Evolutionary conservation across 129 eudicot species (phyloP), one percentile per base, ranked within the genome.

Genomic region (Helichrysum umbraculigerum): DNA sequence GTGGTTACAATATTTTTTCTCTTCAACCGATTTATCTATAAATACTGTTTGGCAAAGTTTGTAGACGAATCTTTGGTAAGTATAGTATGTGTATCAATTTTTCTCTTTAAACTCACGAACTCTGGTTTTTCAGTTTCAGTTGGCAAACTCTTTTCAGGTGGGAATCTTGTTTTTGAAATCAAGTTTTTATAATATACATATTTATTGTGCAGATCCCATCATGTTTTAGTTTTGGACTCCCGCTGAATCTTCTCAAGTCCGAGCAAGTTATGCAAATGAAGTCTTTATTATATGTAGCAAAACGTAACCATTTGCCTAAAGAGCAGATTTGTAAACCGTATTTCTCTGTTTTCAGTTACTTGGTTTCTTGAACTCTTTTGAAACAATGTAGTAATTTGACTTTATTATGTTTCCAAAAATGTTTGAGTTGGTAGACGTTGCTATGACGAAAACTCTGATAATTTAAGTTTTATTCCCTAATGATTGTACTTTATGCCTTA

Each of bases 141-240:
- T 84, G 71, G 65, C 61, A 70, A 57, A 72, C 51, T 39, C 39
- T 68, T 80, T 80, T 80, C 47, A 74, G 84, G 65, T 80, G 57
- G 79, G 84, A 80, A 80, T 58, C 42, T 83, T 68, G 72, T 33
- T 74, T 81, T 71, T 59, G 72, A 87, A 87, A 84, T 79, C 70
- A 77, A 64, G 50, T 73, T 80, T 91, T 84, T 89, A 80, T 67
- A 66, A 74, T 83, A 44, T 77, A 85, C 79, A 75, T 74, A 85
- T 86, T 89, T 86, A 83, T 86, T 85, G 94, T 95, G 99, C 99
- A 95, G 99, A 95, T 95, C 81, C 56, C 90, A 85, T 84, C 91
- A 81, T 84, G 88, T 91, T 94, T 95, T 89, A 76, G 87, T 89
- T 91, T 91, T 94, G 88, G 98, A 85, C 88, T 79, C 83, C 78